Conservation (phyloP, 2,329 filamentous ascomycete species). For the Zelopaecilomyces penicillatus region DNA sequence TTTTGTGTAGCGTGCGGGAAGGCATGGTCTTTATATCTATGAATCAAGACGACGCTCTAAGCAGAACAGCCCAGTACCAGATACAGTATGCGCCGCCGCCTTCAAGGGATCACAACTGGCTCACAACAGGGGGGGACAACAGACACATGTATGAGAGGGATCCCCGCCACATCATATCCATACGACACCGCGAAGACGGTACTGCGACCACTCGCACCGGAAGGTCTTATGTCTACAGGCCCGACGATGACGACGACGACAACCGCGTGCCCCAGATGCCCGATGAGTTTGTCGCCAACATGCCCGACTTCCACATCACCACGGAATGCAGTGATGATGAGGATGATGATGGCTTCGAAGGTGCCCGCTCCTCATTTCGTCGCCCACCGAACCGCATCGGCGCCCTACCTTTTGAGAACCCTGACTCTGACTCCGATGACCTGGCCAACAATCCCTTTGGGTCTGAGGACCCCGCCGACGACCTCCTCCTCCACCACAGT, state of each 20-base stretch:
- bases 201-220: slow-evolving; percentile 39
- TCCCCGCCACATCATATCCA: slow-evolving; percentile 36
- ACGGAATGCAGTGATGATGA: slow-evolving; percentile 56
- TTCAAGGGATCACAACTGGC: slow-evolving; percentile 9
- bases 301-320: slow-evolving; percentile 45
- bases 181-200: slow-evolving; percentile 45
- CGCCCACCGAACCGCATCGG: slow-evolving; percentile 45
- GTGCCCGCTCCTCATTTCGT: slow-evolving; percentile 20
- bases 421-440: slow-evolving; percentile 29
- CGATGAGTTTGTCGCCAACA: slow-evolving; percentile 40
- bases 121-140: slow-evolving; percentile 13
- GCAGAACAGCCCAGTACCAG: slow-evolving; percentile 65
- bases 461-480: slow-evolving; percentile 17
- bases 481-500: slow-evolving; percentile 16
- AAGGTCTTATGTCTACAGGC: slow-evolving; percentile 34
- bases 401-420: slow-evolving; percentile 45
- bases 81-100: slow-evolving; percentile 49
- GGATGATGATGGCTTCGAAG: slow-evolving; percentile 28
- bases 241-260: slow-evolving; percentile 33
- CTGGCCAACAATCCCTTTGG: slow-evolving; percentile 17
- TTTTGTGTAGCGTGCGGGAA: slow-evolving; percentile 62
- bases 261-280: slow-evolving; percentile 47
- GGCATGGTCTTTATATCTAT: slow-evolving; percentile 89
- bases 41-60: slow-evolving; percentile 67
- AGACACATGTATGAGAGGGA: slow-evolving; percentile 9